A percentile compares a stretch with the other conserved stretches of the same genome.
Evolutionary conservation across 1,284 basidiomycete species (phyloP).

Genomic region (Ceratobasidium sp.): DNA sequence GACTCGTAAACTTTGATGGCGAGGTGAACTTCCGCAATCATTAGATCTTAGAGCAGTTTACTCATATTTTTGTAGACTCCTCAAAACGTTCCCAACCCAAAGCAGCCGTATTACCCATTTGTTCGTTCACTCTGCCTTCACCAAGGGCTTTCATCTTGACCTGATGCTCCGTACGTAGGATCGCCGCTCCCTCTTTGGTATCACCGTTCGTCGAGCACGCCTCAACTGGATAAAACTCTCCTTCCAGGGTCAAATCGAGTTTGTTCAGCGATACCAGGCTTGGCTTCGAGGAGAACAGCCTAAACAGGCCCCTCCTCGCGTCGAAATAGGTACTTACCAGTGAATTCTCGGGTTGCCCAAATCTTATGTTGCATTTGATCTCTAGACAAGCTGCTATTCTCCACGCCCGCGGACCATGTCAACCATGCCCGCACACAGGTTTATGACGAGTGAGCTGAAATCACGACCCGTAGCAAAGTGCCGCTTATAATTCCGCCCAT

Average conservation of each 20-base stretch:
- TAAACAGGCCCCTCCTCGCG: conserved; percentile 1
- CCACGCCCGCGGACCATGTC: conserved; percentile 67
- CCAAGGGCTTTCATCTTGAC: background rate
- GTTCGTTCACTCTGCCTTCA: conserved; percentile 1
- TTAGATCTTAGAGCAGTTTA: background rate
- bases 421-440: conserved; percentile 65
- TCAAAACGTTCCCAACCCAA: conserved; percentile 18
- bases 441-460: conserved; percentile 67
- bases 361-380: background rate
- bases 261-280: conserved; percentile 32
- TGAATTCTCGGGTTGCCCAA: background rate
- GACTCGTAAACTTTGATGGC: conserved; percentile 27
- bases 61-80: background rate
- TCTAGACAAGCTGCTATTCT: conserved; percentile 62
- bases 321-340: conserved; percentile 13
- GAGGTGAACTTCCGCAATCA: background rate
- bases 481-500: background rate
- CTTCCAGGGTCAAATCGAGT: conserved; percentile 63
- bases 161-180: conserved; percentile 46
- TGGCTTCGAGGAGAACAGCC: conserved; percentile 28
- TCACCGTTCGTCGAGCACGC: conserved; percentile 78
- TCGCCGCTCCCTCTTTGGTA: conserved; percentile 79
- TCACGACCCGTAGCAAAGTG: background rate
- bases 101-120: conserved; percentile 26
- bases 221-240: conserved; percentile 80